Base-by-base conservation (phyloP, 2,329 filamentous ascomycete genomes). In the Penicillium occitanis region DNA sequence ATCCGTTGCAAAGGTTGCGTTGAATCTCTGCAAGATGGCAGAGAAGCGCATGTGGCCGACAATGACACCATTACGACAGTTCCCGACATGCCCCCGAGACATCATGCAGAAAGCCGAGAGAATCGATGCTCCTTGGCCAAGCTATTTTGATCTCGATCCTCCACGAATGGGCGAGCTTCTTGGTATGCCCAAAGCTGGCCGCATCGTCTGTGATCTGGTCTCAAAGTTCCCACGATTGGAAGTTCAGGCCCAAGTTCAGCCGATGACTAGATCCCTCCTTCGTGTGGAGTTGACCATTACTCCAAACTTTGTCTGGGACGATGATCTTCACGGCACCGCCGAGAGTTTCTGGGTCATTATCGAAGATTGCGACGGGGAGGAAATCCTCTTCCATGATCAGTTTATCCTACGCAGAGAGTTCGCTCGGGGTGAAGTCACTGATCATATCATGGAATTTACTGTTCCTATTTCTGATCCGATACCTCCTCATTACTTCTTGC, bases 41-140 rank as follows among this genome's bases (percentile, higher is more conserved):
- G 95, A 99, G 82, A 97, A 97, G 84, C 87, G 96, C 60, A 99
- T 99, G 96, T 99, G 95, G 95, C 93, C 94, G 14, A 98, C 94
- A 5, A 99, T 98, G 95, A 92, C 92, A 44, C 95, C 96, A 11
- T 84, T 99, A 37, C 88, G 95, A 63, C 95, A 99, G 74, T 99
- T 99, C 75, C 87, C 90, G 3, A 82, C 83, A 46, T 97, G 93
- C 74, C 88, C 93, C 2, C 84, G 88, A 48, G 94, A 98, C 66
- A 91, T 98, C 63, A 83, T 98, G 59, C 89, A 92, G 70, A 98
- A 98, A 80, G 90, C 93, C 2, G 95, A 99, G 81, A 87, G 93
- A 71, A 96, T 98, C 68, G 93, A 97, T 71, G 93, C 98, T 22
- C 89, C 91, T 1, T 99, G 94, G 93, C 86, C 85, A 68, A 96